Evolutionary conservation across 306 rosid species (phyloP).

Genomic region (Medicago arabica): DNA sequence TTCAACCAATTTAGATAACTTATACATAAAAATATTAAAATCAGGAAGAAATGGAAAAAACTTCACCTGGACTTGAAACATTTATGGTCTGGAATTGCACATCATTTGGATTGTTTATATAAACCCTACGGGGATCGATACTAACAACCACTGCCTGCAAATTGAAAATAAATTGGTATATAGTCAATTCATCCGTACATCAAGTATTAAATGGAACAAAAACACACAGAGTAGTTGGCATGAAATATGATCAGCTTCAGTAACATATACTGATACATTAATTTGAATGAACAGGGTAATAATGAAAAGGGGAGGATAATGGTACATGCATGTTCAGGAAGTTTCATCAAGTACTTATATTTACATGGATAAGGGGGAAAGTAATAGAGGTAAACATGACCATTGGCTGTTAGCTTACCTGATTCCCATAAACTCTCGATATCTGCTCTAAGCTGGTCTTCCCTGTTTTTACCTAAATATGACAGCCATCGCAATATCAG

Average conservation of each 20-base stretch:
- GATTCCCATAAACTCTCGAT: slow-evolving; percentile 94
- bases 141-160: slow-evolving; percentile 96
- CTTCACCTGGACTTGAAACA: slow-evolving; percentile 69
- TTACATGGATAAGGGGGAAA: not conserved
- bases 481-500: slow-evolving; percentile 41
- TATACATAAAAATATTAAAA: not conserved
- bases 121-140: slow-evolving; percentile 90
- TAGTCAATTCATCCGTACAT: not conserved
- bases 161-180: slow-evolving; percentile 30
- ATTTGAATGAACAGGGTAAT: not conserved
- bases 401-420: slow-evolving; percentile 51
- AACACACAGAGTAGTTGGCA: not conserved
- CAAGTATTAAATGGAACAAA: slow-evolving; percentile 7
- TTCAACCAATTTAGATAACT: not conserved
- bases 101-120: slow-evolving; percentile 70
- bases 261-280: not conserved
- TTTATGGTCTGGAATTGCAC: slow-evolving; percentile 71
- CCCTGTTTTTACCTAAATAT: slow-evolving; percentile 76
- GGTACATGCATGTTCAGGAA: not conserved
- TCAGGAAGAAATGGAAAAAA: not conserved
- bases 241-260: not conserved
- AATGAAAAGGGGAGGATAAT: not conserved
- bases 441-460: slow-evolving; percentile 96
- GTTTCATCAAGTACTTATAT: not conserved
- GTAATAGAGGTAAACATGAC: not conserved